These are phyloP conservation scores for Xylariomycetidae sp. DNA, from an alignment of 2,329 filamentous ascomycete genomes.

Conservation along the genomic window DNA sequence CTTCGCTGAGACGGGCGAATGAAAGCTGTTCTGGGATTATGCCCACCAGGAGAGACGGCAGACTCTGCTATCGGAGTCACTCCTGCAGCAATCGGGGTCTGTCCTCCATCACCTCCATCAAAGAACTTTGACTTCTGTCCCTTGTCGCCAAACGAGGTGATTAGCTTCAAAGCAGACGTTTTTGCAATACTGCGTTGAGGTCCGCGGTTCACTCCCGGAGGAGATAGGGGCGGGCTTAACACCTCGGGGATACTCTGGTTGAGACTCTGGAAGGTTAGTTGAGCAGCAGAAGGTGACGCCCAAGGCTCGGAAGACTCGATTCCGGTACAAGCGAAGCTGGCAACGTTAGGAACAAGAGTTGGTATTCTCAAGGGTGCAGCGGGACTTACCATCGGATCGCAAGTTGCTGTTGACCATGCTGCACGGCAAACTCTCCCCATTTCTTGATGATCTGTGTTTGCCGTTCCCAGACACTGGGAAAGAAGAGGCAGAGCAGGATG, in stretches of 20 bases:
- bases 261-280: slow-evolving; percentile 51
- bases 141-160: slow-evolving; percentile 76
- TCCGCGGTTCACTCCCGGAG: slow-evolving; percentile 58
- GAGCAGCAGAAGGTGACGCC: slow-evolving; percentile 75
- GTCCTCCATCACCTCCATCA: slow-evolving; percentile 48
- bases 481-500: slow-evolving; percentile 77
- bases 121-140: slow-evolving; percentile 62
- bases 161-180: slow-evolving; percentile 80
- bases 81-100: slow-evolving; percentile 76
- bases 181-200: slow-evolving; percentile 66
- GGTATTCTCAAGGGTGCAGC: neutral
- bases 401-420: slow-evolving; percentile 80
- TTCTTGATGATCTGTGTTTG: slow-evolving; percentile 84
- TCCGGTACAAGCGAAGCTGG: slow-evolving; percentile 80
- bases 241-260: slow-evolving; percentile 54
- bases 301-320: slow-evolving; percentile 81
- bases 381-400: slow-evolving; percentile 71
- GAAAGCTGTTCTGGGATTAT: slow-evolving; percentile 63
- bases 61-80: slow-evolving; percentile 84
- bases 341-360: neutral
- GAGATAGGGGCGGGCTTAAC: slow-evolving; percentile 69
- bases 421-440: slow-evolving; percentile 91
- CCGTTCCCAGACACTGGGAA: slow-evolving; percentile 83
- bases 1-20: slow-evolving; percentile 63
- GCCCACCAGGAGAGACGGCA: slow-evolving; percentile 66